Conservation (phyloP, 2,329 filamentous ascomycete genomes). For the Arthroderma sp. region DNA sequence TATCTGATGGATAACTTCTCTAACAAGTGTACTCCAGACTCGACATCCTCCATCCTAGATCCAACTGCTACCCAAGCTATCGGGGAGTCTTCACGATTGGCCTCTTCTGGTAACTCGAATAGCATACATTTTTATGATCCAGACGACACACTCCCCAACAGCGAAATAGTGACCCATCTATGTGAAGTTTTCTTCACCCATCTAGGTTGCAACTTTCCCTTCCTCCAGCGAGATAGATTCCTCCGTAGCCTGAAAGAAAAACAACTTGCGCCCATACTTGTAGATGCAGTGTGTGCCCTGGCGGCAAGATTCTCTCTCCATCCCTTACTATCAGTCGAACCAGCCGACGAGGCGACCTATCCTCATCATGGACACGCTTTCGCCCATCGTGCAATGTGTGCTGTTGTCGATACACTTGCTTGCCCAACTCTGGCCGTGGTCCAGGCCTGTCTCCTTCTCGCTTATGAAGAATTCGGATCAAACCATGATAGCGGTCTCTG, state of each 20-base stretch:
- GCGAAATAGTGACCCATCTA: conserved; percentile 62
- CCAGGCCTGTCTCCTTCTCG: conserved; percentile 70
- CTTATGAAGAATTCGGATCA: conserved; percentile 79
- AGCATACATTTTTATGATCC: conserved; percentile 62
- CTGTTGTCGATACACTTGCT: conserved; percentile 68
- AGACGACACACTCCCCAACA: conserved; percentile 57
- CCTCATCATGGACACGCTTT: conserved; percentile 67
- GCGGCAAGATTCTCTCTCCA: conserved; percentile 66
- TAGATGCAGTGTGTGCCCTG: conserved; percentile 73
- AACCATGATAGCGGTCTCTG: conserved; percentile 81
- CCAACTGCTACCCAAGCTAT: conserved; percentile 20
- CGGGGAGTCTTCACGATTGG: conserved; percentile 13
- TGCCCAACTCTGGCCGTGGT: conserved; percentile 74
- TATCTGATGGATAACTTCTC: not conserved
- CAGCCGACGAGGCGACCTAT: conserved; percentile 26
- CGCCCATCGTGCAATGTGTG: conserved; percentile 69
- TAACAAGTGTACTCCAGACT: conserved; percentile 19
- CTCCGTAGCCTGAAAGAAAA: conserved; percentile 68
- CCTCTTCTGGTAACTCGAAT: conserved; percentile 24
- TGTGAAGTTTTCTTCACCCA: conserved; percentile 71
- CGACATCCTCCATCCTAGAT: conserved; percentile 26
- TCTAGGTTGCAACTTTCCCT: conserved; percentile 76
- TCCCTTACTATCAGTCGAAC: conserved; percentile 38
- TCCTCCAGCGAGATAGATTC: conserved; percentile 61
- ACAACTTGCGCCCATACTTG: conserved; percentile 67